Evolutionary conservation across 768 basidiomycete species (phyloP).

Genomic region (Leucogyrophana mollusca): DNA sequence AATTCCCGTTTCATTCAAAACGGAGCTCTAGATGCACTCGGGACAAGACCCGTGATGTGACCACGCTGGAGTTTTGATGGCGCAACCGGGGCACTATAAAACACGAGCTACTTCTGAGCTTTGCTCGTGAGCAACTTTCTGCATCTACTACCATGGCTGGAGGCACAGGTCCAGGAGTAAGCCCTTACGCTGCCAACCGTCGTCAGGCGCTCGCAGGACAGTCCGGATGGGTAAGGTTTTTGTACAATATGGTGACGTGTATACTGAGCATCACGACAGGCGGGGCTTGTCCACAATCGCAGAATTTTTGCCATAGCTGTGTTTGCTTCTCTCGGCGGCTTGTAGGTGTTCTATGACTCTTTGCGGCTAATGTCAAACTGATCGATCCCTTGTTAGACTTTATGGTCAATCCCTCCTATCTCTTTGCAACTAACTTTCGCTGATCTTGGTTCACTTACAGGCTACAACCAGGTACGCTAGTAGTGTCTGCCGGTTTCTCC

Average conservation of each 20-base stretch:
- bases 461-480: slow-evolving; percentile 58
- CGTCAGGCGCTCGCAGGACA: slow-evolving; percentile 57
- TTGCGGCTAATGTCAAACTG: slow-evolving; percentile 7
- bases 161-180: slow-evolving; percentile 30
- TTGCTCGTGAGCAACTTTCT: too few relatives aligned
- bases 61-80: too few relatives aligned
- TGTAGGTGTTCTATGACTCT: slow-evolving; percentile 41
- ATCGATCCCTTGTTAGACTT: slow-evolving; percentile 36
- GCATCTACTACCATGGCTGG: slow-evolving; percentile 40
- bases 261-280: slow-evolving; percentile 24
- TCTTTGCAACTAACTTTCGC: not conserved
- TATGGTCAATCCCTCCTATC: slow-evolving; percentile 46
- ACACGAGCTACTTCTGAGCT: too few relatives aligned
- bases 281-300: slow-evolving; percentile 65
- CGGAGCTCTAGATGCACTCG: too few relatives aligned
- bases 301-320: slow-evolving; percentile 66
- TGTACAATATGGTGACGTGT: slow-evolving; percentile 3
- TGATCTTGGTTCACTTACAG: slow-evolving; percentile 27
- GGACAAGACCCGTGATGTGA: too few relatives aligned
- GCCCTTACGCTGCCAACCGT: slow-evolving; percentile 39
- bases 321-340: slow-evolving; percentile 77
- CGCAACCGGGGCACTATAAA: too few relatives aligned
- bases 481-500: too few relatives aligned
- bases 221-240: slow-evolving; percentile 61
- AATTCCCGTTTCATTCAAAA: too few relatives aligned